Evolutionary conservation across 1,284 basidiomycete species (phyloP).

Genomic region (Boletus mariae): DNA sequence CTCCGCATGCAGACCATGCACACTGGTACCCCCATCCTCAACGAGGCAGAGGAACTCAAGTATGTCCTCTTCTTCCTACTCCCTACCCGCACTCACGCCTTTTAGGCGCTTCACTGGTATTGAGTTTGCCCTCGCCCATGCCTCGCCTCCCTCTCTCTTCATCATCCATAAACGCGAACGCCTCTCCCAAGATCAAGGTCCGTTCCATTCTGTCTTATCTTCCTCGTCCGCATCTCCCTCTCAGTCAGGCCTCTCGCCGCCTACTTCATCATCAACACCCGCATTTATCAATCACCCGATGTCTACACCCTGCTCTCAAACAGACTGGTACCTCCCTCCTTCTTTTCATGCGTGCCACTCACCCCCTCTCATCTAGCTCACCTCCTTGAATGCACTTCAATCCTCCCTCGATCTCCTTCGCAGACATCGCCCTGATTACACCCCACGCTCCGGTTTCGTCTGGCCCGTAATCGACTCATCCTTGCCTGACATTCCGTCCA

Average conservation of each 20-base stretch:
- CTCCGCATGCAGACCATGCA: constrained; percentile 87
- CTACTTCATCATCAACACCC: constrained; percentile 83
- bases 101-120: constrained; percentile 75
- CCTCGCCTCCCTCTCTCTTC: constrained; percentile 74
- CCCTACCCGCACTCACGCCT: constrained; percentile 1
- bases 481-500: constrained; percentile 37
- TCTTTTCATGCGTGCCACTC: not conserved
- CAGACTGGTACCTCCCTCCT: constrained; percentile 51
- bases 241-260: constrained; percentile 70
- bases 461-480: constrained; percentile 71
- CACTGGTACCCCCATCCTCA: constrained; percentile 62
- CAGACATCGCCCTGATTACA: constrained; percentile 69
- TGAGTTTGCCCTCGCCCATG: constrained; percentile 78
- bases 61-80: constrained; percentile 32
- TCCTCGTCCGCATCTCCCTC: not conserved
- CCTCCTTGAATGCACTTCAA: constrained; percentile 69
- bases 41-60: constrained; percentile 80
- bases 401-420: constrained; percentile 68
- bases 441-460: constrained; percentile 73
- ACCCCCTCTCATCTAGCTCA: constrained; percentile 45
- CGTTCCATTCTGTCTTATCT: constrained; percentile 17
- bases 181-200: constrained; percentile 75
- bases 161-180: constrained; percentile 84
- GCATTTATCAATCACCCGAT: constrained; percentile 83
- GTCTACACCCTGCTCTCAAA: constrained; percentile 79